A percentile compares a stretch with the other conserved stretches of the same genome.
phyloP scores from a whole-genome alignment of 129 eudicot genomes.

The Solidago caesia region DNA sequence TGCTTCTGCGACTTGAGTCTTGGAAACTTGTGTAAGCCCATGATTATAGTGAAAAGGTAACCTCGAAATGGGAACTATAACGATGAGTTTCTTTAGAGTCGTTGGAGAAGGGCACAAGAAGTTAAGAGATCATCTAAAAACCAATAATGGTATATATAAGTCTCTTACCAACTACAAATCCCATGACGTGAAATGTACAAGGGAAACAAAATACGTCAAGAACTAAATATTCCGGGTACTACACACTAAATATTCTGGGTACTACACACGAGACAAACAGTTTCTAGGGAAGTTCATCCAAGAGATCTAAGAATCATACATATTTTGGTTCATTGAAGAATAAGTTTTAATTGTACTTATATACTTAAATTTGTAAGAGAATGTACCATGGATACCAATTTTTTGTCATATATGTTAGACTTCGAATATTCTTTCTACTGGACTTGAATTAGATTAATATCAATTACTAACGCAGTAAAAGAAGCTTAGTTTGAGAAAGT shows the following conservation, averaged over 20 bases:
- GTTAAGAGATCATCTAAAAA: constrained; percentile 2
- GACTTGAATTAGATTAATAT: too few species aligned
- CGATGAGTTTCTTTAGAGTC: background rate
- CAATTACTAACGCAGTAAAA: too few species aligned
- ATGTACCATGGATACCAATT: too few species aligned
- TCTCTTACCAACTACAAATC: background rate
- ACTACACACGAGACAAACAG: background rate
- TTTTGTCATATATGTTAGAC: too few species aligned
- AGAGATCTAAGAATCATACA: background rate
- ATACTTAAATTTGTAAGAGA: too few species aligned
- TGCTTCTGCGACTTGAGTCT: constrained; percentile 8
- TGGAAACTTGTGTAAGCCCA: constrained; percentile 7
- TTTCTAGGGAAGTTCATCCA: background rate
- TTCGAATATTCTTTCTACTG: too few species aligned
- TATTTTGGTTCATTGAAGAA: background rate
- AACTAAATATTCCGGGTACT: background rate
- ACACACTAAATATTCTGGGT: background rate
- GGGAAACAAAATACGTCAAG: background rate
- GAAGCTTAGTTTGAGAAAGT: too few species aligned
- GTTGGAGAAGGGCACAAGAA: background rate
- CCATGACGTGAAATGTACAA: background rate
- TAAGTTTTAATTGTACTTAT: too few species aligned
- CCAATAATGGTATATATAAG: constrained; percentile 22
- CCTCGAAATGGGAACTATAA: background rate
- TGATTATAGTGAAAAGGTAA: background rate